A percentile compares a stretch with the other conserved stretches of the same genome.
These are phyloP conservation scores for Cucurbita ficifolia DNA, from an alignment of 306 rosid species.

Conservation along the genomic window DNA sequence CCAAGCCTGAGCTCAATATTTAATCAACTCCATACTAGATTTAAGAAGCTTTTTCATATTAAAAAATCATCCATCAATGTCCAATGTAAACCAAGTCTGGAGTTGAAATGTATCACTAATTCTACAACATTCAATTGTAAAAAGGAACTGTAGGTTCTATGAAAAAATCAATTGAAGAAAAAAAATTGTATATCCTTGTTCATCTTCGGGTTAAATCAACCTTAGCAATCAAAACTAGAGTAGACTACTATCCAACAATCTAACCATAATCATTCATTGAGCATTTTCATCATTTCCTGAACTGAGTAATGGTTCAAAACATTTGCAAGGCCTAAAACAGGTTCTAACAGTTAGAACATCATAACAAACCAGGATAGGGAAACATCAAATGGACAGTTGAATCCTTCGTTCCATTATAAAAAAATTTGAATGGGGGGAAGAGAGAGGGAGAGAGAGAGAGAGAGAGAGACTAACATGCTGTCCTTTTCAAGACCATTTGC, in stretches of 20 bases:
- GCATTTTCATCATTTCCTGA: background rate
- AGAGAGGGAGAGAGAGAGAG: conserved; percentile 8
- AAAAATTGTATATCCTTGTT: too few relatives aligned
- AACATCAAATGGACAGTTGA: background rate
- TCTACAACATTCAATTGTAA: too few relatives aligned
- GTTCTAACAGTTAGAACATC: background rate
- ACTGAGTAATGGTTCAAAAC: background rate
- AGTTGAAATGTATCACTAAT: too few relatives aligned
- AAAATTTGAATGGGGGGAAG: background rate
- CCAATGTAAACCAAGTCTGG: too few relatives aligned
- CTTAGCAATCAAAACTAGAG: too few relatives aligned
- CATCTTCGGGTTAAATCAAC: too few relatives aligned
- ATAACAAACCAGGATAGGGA: background rate
- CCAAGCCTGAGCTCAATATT: too few relatives aligned
- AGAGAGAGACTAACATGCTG: conserved; percentile 47
- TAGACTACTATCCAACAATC: background rate
- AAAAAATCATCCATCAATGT: too few relatives aligned
- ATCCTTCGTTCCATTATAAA: background rate
- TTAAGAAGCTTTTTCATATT: too few relatives aligned
- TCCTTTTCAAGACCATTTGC: conserved; percentile 98
- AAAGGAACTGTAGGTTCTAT: too few relatives aligned
- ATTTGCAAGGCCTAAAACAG: background rate
- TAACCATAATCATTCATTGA: background rate
- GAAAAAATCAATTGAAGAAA: too few relatives aligned
- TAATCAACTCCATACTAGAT: too few relatives aligned